These are phyloP conservation scores for Lichtheimia ramosa DNA, from an alignment of 371 early-diverging fungal genomes.

Conservation along the genomic window DNA sequence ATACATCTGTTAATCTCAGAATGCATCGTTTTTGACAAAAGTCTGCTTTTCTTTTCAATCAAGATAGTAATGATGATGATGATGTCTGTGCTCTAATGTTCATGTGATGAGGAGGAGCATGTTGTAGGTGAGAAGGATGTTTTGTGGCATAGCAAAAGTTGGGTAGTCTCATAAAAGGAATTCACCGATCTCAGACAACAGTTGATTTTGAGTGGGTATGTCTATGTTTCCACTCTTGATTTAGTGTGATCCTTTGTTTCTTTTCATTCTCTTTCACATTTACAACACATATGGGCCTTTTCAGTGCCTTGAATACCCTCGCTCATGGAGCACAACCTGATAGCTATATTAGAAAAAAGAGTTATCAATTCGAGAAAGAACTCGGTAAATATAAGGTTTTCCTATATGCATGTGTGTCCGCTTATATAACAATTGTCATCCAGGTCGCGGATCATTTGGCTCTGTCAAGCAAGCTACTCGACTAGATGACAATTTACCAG, in stretches of 20 bases:
- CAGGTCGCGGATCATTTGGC: conserved; percentile 80
- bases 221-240: no score
- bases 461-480: conserved; percentile 67
- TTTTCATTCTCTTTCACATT: neutral
- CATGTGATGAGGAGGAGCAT: no score
- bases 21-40: no score
- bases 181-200: no score
- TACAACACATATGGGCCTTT: conserved; percentile 11
- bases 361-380: conserved; percentile 58
- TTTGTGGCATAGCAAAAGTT: no score
- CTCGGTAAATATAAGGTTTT: conserved; percentile 46
- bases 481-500: conserved; percentile 49
- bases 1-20: no score
- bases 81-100: no score
- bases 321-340: conserved; percentile 18
- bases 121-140: no score
- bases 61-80: no score
- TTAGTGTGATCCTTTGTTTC: neutral
- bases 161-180: no score
- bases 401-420: neutral
- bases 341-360: conserved; percentile 63
- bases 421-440: neutral
- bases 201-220: no score
- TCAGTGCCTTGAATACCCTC: conserved; percentile 12
- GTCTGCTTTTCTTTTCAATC: no score